Evolutionary conservation across 176 grass and related monocot genomes (phyloP), one percentile per base, ranked within the genome.

Genomic region (Oryza glaberrima): DNA sequence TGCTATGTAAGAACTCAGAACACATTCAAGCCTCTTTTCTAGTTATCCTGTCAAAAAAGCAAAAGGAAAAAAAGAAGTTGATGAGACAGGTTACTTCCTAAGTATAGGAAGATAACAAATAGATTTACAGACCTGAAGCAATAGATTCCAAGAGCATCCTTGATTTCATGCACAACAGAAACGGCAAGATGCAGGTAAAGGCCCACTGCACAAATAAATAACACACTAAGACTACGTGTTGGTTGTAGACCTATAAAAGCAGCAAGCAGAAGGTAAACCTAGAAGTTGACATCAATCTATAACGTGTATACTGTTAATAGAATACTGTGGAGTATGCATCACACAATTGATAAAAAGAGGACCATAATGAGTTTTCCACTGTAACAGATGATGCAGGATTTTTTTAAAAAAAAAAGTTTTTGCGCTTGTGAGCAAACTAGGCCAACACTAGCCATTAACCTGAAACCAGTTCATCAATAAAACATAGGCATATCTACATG

Each of bases 101-200:
- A 45, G 7, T 63, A 49, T 36, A 47, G 48, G 15, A 16, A 71
- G 32, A 47, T 1, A 38, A 13, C 9, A 84, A 14, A 16, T 5
- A 15, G 0, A 6, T 41, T 78, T 83, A 13, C 71, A 72, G 11
- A 96, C 97, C 94, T 96, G 93, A 99, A 99, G 90, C 97, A 99
- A 67, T 91, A 96, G 46, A 99, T 99, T 90, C 91, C 94, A 61
- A 99, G 94, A 79, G 97, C 94, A 82, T 94, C 86, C 83, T 91
- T 94, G 32, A 99, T 99, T 94, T 99, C 97, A 72, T 90, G 87
- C 63, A 95, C 91, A 49, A 99, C 97, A 19, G 97, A 99, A 76
- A 93, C 80, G 0, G 97, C 94, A 73, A 99, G 91, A 85, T 96
- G 79, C 38, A 99, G 66, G 86, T 99, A 96, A 68, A 99, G 86